Evolutionary conservation across 768 basidiomycete species (phyloP), one percentile per base, ranked within the genome.

Genomic region (Mycena floridula): DNA sequence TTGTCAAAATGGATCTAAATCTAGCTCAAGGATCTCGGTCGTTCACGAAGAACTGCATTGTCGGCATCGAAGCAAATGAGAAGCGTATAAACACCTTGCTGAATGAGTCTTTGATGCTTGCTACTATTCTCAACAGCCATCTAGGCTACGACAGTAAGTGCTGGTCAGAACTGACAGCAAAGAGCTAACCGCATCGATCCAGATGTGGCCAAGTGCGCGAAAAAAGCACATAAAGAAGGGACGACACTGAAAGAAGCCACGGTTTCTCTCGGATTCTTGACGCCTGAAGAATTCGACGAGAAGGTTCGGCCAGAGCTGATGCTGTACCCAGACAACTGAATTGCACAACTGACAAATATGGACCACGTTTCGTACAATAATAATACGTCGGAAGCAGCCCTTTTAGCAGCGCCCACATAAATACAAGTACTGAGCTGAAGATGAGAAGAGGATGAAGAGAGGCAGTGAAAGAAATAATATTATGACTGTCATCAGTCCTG

Each of bases 141-240:
- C 77, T 98, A 49, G 96, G 96, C 47, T 99, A 97, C 62, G 96
- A 98, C 71, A 96, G 91, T 90, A 55, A 67, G 92, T 72, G 44
- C 45, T 41, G n/a, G 45, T 40, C 48, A 44, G 37, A 36, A 35
- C 3, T 24, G 20, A 22, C n/a, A 46, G 36, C 5, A n/a, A 21
- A 21, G 16, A 27, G 24, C 43, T 8, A 16, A 30, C 15, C 25
- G 15, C 47, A 49, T 30, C 13, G 35, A 49, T 32, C 35, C 59
- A 97, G 93, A 96, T 67, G 96, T 98, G 40, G 96, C 96, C 40
- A 93, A 89, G 68, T 91, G 89, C 58, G 96, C 96, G 23, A 99
- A 99, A 79, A 98, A 98, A 65, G 96, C 96, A n/a, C 96, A 98
- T 75, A 91, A 87, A 64, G 93, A 99, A 67, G 96, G 96, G 22